Evolutionary conservation across 331 rosid genomes (phyloP).

Genomic region (Rhamnella rubrinervis): DNA sequence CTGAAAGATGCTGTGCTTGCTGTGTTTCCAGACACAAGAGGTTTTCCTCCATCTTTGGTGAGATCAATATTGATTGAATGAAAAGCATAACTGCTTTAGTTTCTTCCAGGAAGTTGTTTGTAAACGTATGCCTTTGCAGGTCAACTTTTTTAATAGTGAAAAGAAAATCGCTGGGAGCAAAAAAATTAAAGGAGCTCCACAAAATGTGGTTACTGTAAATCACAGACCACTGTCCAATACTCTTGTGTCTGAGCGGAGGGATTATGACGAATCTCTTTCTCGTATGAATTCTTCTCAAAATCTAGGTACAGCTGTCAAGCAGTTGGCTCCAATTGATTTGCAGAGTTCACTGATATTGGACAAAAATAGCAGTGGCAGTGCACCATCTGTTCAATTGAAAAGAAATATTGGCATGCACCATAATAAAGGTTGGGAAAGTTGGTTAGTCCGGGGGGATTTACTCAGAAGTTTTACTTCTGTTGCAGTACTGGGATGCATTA

Average conservation of each 20-base stretch:
- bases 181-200: slow-evolving; percentile 49
- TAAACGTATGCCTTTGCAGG: slow-evolving; percentile 54
- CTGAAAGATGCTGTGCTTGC: slow-evolving; percentile 78
- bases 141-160: slow-evolving; percentile 64
- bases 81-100: slow-evolving; percentile 19
- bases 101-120: slow-evolving; percentile 21
- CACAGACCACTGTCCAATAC: slow-evolving; percentile 65
- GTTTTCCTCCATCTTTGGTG: slow-evolving; percentile 78
- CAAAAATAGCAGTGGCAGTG: too few species aligned
- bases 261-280: slow-evolving; percentile 57
- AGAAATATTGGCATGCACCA: slow-evolving; percentile 63
- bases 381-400: slow-evolving; percentile 74
- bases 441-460: slow-evolving; percentile 38
- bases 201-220: slow-evolving; percentile 41
- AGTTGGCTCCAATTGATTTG: slow-evolving; percentile 72
- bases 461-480: slow-evolving; percentile 47
- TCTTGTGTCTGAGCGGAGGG: slow-evolving; percentile 55
- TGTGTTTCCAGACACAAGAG: slow-evolving; percentile 71
- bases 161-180: slow-evolving; percentile 57
- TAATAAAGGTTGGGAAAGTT: slow-evolving; percentile 52
- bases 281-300: slow-evolving; percentile 57
- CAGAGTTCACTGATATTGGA: slow-evolving; percentile 62
- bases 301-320: slow-evolving; percentile 76
- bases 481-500: slow-evolving; percentile 66
- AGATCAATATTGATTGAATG: slow-evolving; percentile 41